A percentile compares a stretch with the other conserved stretches of the same genome.
Conservation (phyloP, 1,284 basidiomycete species). For the Cryptococcus deneoformans region DNA sequence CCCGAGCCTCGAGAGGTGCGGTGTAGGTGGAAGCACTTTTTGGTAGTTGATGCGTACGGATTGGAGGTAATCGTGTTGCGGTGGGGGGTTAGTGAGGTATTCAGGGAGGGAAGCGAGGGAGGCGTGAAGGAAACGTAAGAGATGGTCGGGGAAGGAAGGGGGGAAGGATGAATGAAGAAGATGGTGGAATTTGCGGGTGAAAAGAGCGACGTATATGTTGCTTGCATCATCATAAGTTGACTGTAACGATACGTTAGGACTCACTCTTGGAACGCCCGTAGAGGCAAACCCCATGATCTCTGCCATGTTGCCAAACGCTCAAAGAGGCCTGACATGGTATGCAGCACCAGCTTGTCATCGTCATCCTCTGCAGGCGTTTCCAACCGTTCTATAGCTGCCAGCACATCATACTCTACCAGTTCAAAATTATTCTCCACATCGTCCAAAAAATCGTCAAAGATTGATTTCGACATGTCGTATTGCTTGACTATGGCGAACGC, state of each 20-base stretch:
- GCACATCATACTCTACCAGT: neutral
- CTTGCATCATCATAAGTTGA: neutral
- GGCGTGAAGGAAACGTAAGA: neutral
- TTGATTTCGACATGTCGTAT: neutral
- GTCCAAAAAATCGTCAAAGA: neutral
- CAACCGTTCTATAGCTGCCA: neutral
- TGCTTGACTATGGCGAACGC: neutral
- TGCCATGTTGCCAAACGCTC: conserved; percentile 45
- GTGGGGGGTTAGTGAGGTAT: too few species aligned
- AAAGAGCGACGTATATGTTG: neutral
- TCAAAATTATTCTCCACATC: neutral
- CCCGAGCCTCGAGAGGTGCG: conserved; percentile 65
- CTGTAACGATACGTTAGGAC: conserved; percentile 6
- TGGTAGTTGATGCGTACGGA: neutral
- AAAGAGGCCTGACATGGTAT: conserved; percentile 35
- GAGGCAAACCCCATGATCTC: conserved; percentile 1
- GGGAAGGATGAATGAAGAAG: neutral
- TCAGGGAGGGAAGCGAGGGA: neutral
- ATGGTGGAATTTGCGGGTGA: neutral
- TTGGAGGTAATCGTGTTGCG: too few species aligned
- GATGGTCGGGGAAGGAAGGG: neutral
- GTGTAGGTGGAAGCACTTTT: conserved; percentile 26
- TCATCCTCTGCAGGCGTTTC: neutral
- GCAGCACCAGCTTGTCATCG: neutral
- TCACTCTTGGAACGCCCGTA: conserved; percentile 35